Evolutionary conservation across 345 rosid genomes (phyloP).

Genomic region (Pugionium cornutum): DNA sequence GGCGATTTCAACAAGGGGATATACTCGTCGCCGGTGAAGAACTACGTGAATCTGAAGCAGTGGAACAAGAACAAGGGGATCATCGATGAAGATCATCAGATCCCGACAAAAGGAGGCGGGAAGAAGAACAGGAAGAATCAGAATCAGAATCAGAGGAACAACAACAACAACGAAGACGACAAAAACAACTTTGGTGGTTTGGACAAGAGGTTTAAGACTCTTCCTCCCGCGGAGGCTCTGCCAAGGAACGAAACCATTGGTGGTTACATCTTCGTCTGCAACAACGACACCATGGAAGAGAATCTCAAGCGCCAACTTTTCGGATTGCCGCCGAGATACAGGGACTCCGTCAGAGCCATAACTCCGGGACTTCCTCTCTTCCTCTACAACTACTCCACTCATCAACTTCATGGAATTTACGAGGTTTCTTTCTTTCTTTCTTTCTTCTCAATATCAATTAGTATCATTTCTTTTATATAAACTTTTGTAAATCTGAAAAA

Average conservation of each 20-base stretch:
- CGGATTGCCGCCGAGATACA: slow-evolving; percentile 92
- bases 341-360: slow-evolving; percentile 95
- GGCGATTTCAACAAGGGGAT: slow-evolving; percentile 89
- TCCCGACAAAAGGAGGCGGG: slow-evolving; percentile 43
- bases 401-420: slow-evolving; percentile 95
- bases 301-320: slow-evolving; percentile 87
- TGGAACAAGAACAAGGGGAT: slow-evolving; percentile 53
- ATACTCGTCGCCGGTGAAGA: slow-evolving; percentile 41
- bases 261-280: slow-evolving; percentile 98
- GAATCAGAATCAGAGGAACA: slow-evolving; percentile 34
- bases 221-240: slow-evolving; percentile 86
- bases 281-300: slow-evolving; percentile 98
- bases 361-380: slow-evolving; percentile 98
- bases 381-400: slow-evolving; percentile 97
- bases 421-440: slow-evolving; percentile 26
- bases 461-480: too few relatives aligned
- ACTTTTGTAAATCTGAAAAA: too few relatives aligned
- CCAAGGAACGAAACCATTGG: slow-evolving; percentile 92
- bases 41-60: slow-evolving; percentile 29
- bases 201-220: slow-evolving; percentile 96
- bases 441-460: too few relatives aligned
- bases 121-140: slow-evolving; percentile 57
- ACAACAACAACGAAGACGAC: slow-evolving; percentile 37
- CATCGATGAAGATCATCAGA: slow-evolving; percentile 47
- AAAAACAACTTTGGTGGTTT: slow-evolving; percentile 43